Percentiles rank a stretch among this genome's conserved stretches.
Conservation (phyloP, 1,284 basidiomycete genomes). For the Meripilus lineatus region DNA sequence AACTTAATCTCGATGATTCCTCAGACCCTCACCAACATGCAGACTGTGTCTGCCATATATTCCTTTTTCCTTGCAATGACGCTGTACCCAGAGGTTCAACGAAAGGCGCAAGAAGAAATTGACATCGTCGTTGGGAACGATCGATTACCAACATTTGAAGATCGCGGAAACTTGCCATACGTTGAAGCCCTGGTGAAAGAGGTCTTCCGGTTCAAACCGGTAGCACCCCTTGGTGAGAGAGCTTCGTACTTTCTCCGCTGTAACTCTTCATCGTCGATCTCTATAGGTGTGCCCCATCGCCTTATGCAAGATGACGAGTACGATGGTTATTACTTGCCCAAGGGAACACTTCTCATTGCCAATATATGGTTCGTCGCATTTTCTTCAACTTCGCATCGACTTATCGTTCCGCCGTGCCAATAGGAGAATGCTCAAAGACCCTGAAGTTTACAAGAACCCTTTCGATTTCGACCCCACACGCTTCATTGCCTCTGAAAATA, state of each 20-base stretch:
- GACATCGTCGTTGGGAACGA: conserved; percentile 31
- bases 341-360: conserved; percentile 12
- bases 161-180: conserved; percentile 31
- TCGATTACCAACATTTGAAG: conserved; percentile 28
- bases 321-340: conserved; percentile 14
- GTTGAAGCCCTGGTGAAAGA: conserved; percentile 33
- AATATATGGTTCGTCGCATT: conserved; percentile 12
- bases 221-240: conserved; percentile 28
- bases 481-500: not conserved
- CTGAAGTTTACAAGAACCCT: conserved; percentile 2
- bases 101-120: conserved; percentile 31
- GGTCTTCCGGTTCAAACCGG: conserved; percentile 26
- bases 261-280: conserved; percentile 9
- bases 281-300: conserved; percentile 8
- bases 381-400: not conserved
- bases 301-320: conserved; percentile 14
- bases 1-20: not conserved
- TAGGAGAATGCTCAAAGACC: conserved; percentile 6
- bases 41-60: conserved; percentile 23
- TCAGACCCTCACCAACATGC: not conserved
- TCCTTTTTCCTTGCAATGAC: conserved; percentile 26
- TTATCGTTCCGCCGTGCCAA: not conserved
- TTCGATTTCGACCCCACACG: conserved; percentile 2
- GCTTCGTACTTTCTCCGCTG: conserved; percentile 18
- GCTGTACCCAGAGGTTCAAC: conserved; percentile 27